Evolutionary conservation across 2,329 filamentous ascomycete species (phyloP), one percentile per base, ranked within the genome.

Genomic region (Penicillium sumatraense): DNA sequence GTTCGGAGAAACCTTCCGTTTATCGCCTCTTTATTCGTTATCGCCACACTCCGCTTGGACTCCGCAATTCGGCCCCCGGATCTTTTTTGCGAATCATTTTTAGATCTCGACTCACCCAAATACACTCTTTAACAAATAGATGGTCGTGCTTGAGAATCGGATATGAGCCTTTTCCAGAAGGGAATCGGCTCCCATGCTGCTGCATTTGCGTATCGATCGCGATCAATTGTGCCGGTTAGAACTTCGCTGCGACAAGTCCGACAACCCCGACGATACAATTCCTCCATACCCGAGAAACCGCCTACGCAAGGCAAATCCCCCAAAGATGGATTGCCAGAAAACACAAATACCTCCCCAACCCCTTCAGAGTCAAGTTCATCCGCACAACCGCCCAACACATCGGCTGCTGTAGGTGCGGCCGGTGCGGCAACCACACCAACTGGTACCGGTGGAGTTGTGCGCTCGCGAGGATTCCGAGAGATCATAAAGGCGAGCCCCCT

Each of bases 401-500:
- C 58, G 18, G 53, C 58, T 3, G 58, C 60, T 14, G 56, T n/a
- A 3, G 40, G 40, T 44, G 40, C 63, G 5, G 60, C 68, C 16
- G 62, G 62, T 33, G 60, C 62, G n/a, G 60, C 66, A 16, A 52
- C 65, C n/a, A 33, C 66, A 26, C 58, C 65, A 3, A 40, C 58
- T 38, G 35, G 61, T 41, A 56, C 59, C 29, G 53, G 35, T 46
- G 26, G 60, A 2, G 56, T 60, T 21, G 53, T 54, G 23, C 66
- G 65, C 36, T 63, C 68, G 13, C 54, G 56, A 3, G 56, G 57
- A n/a, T 36, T 75, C n/a, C 59, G 64, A n/a, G 65, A 73, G 52
- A 58, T 66, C 7, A 67, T 75, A 14, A 58, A 61, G 24, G 61
- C 68, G 3, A 59, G 70, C 14, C 67, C 71, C 3, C n/a, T 75